Base-by-base conservation (phyloP, 2,329 filamentous ascomycete genomes). In the Exserohilum turcica region DNA sequence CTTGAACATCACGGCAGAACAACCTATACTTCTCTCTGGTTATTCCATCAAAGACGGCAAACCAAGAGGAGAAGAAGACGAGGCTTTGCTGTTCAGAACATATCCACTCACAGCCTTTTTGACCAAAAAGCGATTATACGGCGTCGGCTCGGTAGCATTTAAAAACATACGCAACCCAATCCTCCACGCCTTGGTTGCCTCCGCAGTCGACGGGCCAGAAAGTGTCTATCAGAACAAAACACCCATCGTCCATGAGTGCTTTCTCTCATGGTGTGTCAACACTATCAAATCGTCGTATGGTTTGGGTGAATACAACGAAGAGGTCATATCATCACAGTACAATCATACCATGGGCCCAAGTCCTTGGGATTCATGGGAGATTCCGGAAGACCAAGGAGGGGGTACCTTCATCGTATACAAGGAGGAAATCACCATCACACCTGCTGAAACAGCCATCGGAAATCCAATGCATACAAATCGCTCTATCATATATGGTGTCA, bases 191-290 rank as follows among this genome's bases (percentile, higher is more conserved):
- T 8, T 72, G 1, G 59, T 72, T 2, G 52, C 46, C 0, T 46
- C 37, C 3, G 44, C 59, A 1, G 2, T 21, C 0, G 29, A 60
- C 29, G 56, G 51, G 0, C 2, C 35, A 3, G 40, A 48, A 0
- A 48, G 51, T 31, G 59, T 68, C 0, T 57, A 57, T 28, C 16
- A 19, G 0, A 48, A 60, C 0, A 28, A 60, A 1, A 18, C 33
- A 1, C 68, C 68, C 0, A 5, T 57, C 0, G 39, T 52, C 0
- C 57, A 62, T 0, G 68, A 71, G 46, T 71, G 68, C 19, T 24
- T 66, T 0, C 12, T 72, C 0, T 43, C 65, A 0, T 73, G 61
- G 65, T 73, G 70, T 40, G 61, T 70, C 0, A 52, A 72, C 24
- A 69, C 60, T 0, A 60, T 74, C 0, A 15, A 56, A 3, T 71